These are phyloP conservation scores for Acanthamoeba royreba DNA, from an alignment of 208 protist species.

Conservation along the genomic window DNA sequence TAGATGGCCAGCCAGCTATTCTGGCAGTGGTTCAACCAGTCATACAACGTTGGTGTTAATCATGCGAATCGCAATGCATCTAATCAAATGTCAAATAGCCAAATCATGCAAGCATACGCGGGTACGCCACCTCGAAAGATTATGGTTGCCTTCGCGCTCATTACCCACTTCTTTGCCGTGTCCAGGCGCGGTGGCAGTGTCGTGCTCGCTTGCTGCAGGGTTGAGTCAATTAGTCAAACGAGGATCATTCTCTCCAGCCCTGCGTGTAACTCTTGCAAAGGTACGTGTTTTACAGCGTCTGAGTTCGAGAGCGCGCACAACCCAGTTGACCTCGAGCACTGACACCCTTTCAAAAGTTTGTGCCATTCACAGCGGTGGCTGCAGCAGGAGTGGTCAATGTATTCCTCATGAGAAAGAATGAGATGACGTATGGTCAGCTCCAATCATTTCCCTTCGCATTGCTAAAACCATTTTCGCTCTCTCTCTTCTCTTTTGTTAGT, in stretches of 20 bases:
- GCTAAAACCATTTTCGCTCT: not conserved
- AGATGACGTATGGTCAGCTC: conserved; percentile 65
- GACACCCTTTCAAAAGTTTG: conserved; percentile 54
- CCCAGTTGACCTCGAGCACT: not conserved
- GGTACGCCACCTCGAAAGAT: not conserved
- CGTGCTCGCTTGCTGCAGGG: conserved; percentile 57
- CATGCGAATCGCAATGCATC: conserved; percentile 92
- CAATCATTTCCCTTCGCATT: not conserved
- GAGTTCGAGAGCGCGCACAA: not conserved
- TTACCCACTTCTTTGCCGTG: conserved; percentile 82
- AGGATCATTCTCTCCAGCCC: not conserved
- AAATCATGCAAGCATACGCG: conserved; percentile 77
- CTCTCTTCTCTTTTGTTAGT: not conserved
- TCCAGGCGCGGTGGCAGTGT: conserved; percentile 51
- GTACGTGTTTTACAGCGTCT: not conserved
- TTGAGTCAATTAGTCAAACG: conserved; percentile 49
- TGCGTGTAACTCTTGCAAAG: conserved; percentile 50
- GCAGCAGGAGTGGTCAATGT: conserved; percentile 86
- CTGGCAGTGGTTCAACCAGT: conserved; percentile 92
- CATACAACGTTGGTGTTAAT: conserved; percentile 91
- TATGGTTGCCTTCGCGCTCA: conserved; percentile 65
- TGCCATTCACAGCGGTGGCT: conserved; percentile 86
- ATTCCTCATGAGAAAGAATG: conserved; percentile 86
- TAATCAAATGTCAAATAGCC: conserved; percentile 81
- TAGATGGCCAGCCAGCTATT: conserved; percentile 81